Conservation (phyloP, 495 filamentous ascomycete species). For the Hypoxylon trugodes region DNA sequence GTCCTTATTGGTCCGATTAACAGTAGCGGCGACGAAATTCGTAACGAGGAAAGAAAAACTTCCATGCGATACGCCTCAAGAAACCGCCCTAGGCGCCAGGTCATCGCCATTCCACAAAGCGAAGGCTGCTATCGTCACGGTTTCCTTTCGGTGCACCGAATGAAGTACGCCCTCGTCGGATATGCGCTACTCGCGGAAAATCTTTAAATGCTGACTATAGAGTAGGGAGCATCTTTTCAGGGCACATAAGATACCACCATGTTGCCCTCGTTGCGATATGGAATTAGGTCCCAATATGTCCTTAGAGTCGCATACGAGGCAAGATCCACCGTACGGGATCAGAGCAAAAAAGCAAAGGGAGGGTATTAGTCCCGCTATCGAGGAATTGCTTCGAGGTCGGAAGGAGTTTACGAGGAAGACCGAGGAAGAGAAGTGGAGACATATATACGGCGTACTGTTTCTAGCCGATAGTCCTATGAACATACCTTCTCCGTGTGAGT, state of each 20-base stretch:
- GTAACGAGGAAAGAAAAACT: background rate
- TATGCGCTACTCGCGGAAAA: background rate
- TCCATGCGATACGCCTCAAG: background rate
- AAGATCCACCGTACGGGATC: conserved; percentile 16
- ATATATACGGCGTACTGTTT: conserved; percentile 31
- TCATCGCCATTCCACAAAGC: background rate
- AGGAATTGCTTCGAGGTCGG: conserved; percentile 16
- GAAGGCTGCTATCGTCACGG: background rate
- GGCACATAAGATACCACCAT: conserved; percentile 7
- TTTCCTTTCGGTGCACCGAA: background rate
- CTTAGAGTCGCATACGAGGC: conserved; percentile 16
- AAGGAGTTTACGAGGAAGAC: conserved; percentile 22
- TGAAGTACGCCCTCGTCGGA: background rate
- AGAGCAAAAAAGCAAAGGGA: conserved; percentile 9
- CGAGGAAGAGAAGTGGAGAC: conserved; percentile 32
- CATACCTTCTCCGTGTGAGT: conserved; percentile 6
- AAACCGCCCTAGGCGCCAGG: background rate
- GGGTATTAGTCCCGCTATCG: conserved; percentile 21
- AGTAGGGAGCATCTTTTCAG: background rate
- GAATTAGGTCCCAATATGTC: background rate
- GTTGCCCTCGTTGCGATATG: conserved; percentile 9
- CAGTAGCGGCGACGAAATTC: background rate
- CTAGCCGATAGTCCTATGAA: conserved; percentile 12
- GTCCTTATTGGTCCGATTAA: background rate
- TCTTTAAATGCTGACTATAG: background rate